These are phyloP conservation scores for Graphilbum fragrans DNA, from an alignment of 2,329 filamentous ascomycete genomes.

Conservation along the genomic window DNA sequence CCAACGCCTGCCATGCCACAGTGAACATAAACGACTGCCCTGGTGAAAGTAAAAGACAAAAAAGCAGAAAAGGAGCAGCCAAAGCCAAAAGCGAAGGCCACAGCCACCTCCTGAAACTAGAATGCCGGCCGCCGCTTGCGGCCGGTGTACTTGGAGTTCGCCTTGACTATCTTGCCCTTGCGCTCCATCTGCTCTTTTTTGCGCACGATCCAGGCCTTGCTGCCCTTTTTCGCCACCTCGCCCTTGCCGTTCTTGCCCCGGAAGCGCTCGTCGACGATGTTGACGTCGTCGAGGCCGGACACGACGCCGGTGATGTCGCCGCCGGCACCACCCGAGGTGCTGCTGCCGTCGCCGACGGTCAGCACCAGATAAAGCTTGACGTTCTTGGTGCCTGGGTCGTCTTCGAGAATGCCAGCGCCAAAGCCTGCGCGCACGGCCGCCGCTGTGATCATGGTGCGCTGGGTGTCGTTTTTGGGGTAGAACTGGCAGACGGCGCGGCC, in stretches of 20 bases:
- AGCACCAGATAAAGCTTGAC: slow-evolving; percentile 92
- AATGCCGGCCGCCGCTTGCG: slow-evolving; percentile 73
- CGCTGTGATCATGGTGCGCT: slow-evolving; percentile 81
- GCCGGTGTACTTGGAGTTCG: slow-evolving; percentile 85
- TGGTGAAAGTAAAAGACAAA: not conserved
- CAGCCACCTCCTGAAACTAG: slow-evolving; percentile 28
- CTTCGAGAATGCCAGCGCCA: slow-evolving; percentile 85
- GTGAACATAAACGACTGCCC: no score
- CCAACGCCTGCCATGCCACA: no score
- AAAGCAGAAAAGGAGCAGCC: not conserved
- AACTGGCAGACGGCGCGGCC: slow-evolving; percentile 93
- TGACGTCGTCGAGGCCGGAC: slow-evolving; percentile 76
- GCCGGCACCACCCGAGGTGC: slow-evolving; percentile 29
- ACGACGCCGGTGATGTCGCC: slow-evolving; percentile 86
- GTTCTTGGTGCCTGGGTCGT: slow-evolving; percentile 94
- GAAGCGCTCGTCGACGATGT: slow-evolving; percentile 59
- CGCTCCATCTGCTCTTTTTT: slow-evolving; percentile 90
- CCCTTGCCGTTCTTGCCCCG: slow-evolving; percentile 33
- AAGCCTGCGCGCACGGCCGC: slow-evolving; percentile 92
- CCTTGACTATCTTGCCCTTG: slow-evolving; percentile 91
- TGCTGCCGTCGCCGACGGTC: slow-evolving; percentile 57
- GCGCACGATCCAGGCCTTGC: slow-evolving; percentile 70
- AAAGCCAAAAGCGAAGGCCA: not conserved
- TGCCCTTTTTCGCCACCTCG: slow-evolving; percentile 61
- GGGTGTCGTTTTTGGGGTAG: slow-evolving; percentile 89